phyloP scores from a whole-genome alignment of 148 eudicot species.

The Chenopodium quinoa region DNA sequence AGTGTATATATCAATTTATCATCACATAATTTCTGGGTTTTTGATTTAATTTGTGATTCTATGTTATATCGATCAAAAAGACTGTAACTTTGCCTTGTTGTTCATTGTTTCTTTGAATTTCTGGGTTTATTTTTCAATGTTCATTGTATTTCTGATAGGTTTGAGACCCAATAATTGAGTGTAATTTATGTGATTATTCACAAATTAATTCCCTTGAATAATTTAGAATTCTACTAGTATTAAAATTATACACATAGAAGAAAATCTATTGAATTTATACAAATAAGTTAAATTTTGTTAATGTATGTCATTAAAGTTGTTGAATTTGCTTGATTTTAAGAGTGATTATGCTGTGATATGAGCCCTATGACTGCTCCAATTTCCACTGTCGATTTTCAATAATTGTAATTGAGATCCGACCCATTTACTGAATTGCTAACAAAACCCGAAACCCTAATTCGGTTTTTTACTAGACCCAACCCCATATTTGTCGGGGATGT shows the following conservation, averaged over 20 bases:
- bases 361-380: neutral
- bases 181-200: neutral
- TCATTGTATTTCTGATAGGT: neutral
- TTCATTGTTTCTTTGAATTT: neutral
- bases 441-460: neutral
- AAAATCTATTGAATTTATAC: neutral
- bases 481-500: neutral
- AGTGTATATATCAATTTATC: neutral
- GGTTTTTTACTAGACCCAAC: neutral
- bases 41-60: neutral
- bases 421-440: neutral
- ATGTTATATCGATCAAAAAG: neutral
- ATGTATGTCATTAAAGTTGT: neutral
- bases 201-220: neutral
- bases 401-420: constrained; percentile 2
- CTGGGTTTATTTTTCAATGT: neutral
- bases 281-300: neutral
- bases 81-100: neutral
- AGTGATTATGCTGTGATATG: neutral
- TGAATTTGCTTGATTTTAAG: neutral
- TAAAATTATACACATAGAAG: neutral
- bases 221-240: neutral
- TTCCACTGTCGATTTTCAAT: neutral
- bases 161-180: neutral
- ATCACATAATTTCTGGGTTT: neutral